These are phyloP conservation scores for Sporothrix globosa DNA, from an alignment of 2,329 filamentous ascomycete genomes.

Conservation along the genomic window DNA sequence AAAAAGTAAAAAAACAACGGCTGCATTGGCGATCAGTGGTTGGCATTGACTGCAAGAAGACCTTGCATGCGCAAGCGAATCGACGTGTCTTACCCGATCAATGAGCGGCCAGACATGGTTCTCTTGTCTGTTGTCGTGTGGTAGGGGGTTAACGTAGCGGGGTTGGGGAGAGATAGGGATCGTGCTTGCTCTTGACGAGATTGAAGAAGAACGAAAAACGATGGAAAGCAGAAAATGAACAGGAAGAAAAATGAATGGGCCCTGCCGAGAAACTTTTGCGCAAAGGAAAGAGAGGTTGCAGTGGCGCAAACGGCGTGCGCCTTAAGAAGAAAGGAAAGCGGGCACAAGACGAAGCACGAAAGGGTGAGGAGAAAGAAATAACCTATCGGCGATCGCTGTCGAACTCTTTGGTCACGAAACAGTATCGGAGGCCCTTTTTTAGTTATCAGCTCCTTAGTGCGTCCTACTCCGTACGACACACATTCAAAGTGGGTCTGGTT, in stretches of 20 bases:
- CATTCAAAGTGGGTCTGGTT: no score
- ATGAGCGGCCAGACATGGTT: constrained; percentile 23
- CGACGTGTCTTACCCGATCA: constrained; percentile 22
- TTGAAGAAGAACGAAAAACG: neutral
- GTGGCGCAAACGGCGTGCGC: neutral
- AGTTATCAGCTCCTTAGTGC: no score
- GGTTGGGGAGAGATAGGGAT: neutral
- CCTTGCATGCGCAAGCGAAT: neutral
- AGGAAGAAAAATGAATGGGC: neutral
- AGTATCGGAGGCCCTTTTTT: constrained; percentile 19
- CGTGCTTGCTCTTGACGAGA: neutral
- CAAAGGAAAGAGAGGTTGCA: neutral
- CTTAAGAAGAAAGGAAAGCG: neutral
- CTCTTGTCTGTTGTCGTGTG: neutral
- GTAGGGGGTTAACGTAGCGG: neutral
- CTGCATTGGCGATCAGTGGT: neutral
- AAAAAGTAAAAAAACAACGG: neutral
- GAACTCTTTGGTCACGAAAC: neutral
- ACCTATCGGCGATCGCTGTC: neutral
- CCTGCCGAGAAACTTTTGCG: neutral
- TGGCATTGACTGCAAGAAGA: neutral
- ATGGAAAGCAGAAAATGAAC: neutral
- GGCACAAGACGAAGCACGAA: constrained; percentile 1
- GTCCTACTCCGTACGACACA: neutral
- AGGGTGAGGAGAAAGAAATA: neutral